Evolutionary conservation across 805 yeast genomes (phyloP), one percentile per base, ranked within the genome.

Genomic region (Myxozyma neotropica): DNA sequence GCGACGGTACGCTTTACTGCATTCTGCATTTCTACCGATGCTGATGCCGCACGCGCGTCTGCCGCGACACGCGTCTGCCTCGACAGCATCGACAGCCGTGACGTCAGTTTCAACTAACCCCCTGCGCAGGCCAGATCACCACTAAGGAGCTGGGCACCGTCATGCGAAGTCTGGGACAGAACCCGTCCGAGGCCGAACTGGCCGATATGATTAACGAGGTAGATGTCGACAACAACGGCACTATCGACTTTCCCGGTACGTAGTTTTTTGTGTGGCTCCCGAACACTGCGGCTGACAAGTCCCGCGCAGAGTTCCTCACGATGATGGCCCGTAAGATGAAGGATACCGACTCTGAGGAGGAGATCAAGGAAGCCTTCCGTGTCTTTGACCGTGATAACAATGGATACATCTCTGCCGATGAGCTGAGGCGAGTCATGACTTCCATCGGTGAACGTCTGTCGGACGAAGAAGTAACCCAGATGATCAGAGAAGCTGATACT

Each of bases 91-190:
- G n/a, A n/a, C n/a, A 15, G 21, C 26, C 26, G 48, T 31, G 21
- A n/a, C 50, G 50, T 31, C 39, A n/a, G 12, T 29, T 3, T 46
- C 39, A n/a, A 15, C 19, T 24, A 7, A 8, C 27, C 35, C 50
- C 26, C 45, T 44, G 5, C 38, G n/a, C 23, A 63, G 73, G 74
- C 49, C 89, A 90, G 72, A 94, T 94, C 79, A 90, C 97, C 59
- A 89, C 97, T 69, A 83, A 89, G 71, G 99, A 94, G 77, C 81
- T 94, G 68, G 97, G 98, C 66, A 91, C 97, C 3, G 99, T 94
- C 54, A 94, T 94, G 99, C 87, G 99, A 78, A 89, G 97, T n/a
- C 81, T 94, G 72, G 99, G 99, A 53, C 94, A 91, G 76, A 93
- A 93, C 71, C 99, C 99, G 38, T 86, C 96, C 52, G 98, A 94